Evolutionary conservation across 495 filamentous ascomycete species (phyloP).

Genomic region (Penicillium verhagenii): DNA sequence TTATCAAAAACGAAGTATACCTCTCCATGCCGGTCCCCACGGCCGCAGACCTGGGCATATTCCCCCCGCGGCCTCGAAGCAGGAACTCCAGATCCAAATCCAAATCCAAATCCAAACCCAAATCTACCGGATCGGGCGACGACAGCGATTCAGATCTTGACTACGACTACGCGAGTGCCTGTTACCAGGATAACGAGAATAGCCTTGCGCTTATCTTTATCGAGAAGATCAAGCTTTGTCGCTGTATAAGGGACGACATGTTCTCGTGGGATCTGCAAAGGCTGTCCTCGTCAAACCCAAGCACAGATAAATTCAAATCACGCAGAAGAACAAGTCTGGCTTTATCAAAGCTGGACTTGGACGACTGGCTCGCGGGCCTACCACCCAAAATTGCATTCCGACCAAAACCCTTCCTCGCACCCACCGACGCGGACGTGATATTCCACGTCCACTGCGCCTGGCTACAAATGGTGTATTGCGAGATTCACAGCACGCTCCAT

Average conservation of each 20-base stretch:
- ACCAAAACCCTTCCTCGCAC: constrained; percentile 1
- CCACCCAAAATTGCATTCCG: constrained; percentile 2
- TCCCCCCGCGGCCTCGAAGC: not conserved
- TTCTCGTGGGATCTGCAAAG: constrained; percentile 5
- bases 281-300: no score
- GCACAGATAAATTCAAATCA: no score
- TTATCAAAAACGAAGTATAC: constrained; percentile 16
- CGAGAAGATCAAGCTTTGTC: constrained; percentile 13
- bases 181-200: not conserved
- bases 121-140: no score
- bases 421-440: not conserved
- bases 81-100: no score
- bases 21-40: not conserved
- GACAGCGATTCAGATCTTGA: no score
- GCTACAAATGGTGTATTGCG: constrained; percentile 9
- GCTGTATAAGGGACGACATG: constrained; percentile 11
- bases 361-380: constrained; percentile 9
- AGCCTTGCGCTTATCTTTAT: constrained; percentile 8
- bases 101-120: no score
- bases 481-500: constrained; percentile 8
- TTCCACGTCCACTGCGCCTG: constrained; percentile 11
- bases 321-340: not conserved
- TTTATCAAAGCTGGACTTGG: constrained; percentile 8
- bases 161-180: not conserved
- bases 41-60: not conserved